Conservation (phyloP, 1,284 basidiomycete genomes). For the Moesziomyces globuligerus region DNA sequence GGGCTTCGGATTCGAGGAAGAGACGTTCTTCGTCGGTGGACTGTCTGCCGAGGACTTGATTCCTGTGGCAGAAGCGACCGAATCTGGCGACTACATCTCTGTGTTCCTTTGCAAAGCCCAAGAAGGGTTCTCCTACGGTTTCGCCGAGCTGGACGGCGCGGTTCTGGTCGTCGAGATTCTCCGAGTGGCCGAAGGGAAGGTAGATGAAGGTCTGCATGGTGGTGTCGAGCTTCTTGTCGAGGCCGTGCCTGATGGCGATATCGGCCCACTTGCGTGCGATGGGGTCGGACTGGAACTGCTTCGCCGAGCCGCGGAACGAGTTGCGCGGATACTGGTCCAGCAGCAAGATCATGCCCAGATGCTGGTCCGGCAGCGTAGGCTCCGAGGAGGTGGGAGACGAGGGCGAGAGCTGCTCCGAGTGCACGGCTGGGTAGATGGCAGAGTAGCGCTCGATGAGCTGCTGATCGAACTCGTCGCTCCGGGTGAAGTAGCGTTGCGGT, state of each 20-base stretch:
- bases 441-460: constrained; percentile 29
- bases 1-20: constrained; percentile 14
- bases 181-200: constrained; percentile 35
- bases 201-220: constrained; percentile 24
- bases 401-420: constrained; percentile 13
- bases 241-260: constrained; percentile 15
- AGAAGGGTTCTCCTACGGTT: constrained; percentile 20
- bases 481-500: constrained; percentile 28
- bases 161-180: constrained; percentile 30
- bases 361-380: constrained; percentile 10
- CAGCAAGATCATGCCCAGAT: constrained; percentile 40
- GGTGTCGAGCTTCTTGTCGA: constrained; percentile 15
- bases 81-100: constrained; percentile 26
- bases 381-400: not conserved
- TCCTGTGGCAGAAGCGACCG: constrained; percentile 39
- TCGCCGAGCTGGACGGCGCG: constrained; percentile 22
- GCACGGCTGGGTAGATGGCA: constrained; percentile 17
- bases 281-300: constrained; percentile 28
- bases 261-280: constrained; percentile 33
- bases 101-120: constrained; percentile 24
- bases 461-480: constrained; percentile 24
- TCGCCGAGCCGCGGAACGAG: constrained; percentile 22
- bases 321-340: constrained; percentile 42
- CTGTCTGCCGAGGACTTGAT: constrained; percentile 19
- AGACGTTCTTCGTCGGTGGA: constrained; percentile 27